A percentile compares a stretch with the other conserved stretches of the same genome.
Evolutionary conservation across 2,329 filamentous ascomycete species (phyloP).

Genomic region (Microsporum audouinii): DNA sequence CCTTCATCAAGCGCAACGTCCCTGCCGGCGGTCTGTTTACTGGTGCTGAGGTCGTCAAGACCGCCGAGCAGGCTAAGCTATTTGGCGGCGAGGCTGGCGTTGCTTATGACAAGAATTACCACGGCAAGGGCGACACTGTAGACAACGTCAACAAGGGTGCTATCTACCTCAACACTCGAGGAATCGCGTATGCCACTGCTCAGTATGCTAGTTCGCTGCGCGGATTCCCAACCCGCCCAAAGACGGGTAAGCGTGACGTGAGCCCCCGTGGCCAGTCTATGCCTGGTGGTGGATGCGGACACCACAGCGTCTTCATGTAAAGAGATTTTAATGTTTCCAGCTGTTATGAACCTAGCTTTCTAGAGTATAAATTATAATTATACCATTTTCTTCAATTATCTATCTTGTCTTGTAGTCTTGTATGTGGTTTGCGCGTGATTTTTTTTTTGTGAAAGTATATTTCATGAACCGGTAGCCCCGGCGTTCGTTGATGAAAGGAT

Average conservation of each 20-base stretch:
- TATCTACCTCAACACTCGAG: slow-evolving; percentile 45
- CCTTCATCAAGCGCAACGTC: slow-evolving; percentile 62
- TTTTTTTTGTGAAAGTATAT: too few relatives aligned
- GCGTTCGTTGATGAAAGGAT: too few relatives aligned
- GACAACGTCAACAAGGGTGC: slow-evolving; percentile 44
- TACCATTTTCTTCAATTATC: not conserved
- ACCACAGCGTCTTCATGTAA: not conserved
- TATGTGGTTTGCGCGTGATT: too few relatives aligned
- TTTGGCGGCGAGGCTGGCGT: slow-evolving; percentile 60
- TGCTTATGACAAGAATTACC: slow-evolving; percentile 48
- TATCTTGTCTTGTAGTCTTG: too few relatives aligned
- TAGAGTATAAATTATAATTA: not conserved
- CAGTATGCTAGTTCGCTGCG: slow-evolving; percentile 48
- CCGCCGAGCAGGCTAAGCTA: slow-evolving; percentile 48
- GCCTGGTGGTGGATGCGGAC: not conserved
- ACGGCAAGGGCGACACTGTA: slow-evolving; percentile 42
- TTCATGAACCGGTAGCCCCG: too few relatives aligned
- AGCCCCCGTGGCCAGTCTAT: not conserved
- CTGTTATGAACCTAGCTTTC: not conserved
- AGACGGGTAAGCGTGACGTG: slow-evolving; percentile 6
- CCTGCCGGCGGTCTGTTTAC: slow-evolving; percentile 66
- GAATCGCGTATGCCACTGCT: slow-evolving; percentile 39
- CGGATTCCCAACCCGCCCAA: slow-evolving; percentile 8
- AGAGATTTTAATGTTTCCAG: not conserved
- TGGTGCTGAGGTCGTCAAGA: slow-evolving; percentile 67